Percentiles rank a stretch among this genome's conserved stretches.
These are phyloP conservation scores for Lachnellula occidentalis DNA, from an alignment of 2,329 filamentous ascomycete species.

Conservation along the genomic window DNA sequence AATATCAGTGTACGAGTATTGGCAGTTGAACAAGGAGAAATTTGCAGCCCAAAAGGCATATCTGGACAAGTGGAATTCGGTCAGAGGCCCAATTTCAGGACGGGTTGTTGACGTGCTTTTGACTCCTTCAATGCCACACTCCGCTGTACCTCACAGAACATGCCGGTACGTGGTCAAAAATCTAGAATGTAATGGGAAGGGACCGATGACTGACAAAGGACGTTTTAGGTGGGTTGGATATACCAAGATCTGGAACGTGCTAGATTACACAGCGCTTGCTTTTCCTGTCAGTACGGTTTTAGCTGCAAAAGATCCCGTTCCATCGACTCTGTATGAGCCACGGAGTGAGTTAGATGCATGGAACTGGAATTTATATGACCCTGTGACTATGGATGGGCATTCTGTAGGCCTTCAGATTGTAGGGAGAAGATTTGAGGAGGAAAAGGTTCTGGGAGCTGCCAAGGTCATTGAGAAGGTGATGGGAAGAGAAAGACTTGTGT, in stretches of 20 bases:
- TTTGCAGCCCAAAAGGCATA: slow-evolving; percentile 27
- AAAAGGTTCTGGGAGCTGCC: slow-evolving; percentile 42
- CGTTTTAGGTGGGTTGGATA: slow-evolving; percentile 43
- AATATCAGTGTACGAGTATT: slow-evolving; percentile 10
- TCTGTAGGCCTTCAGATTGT: slow-evolving; percentile 48
- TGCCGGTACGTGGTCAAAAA: slow-evolving; percentile 1
- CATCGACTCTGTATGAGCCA: slow-evolving; percentile 36
- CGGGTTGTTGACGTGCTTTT: slow-evolving; percentile 27
- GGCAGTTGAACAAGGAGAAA: slow-evolving; percentile 13
- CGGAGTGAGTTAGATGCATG: slow-evolving; percentile 48
- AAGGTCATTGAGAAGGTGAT: slow-evolving; percentile 18
- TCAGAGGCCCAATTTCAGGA: slow-evolving; percentile 18
- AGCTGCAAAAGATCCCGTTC: slow-evolving; percentile 32
- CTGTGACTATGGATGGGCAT: slow-evolving; percentile 34
- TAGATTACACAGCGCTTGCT: slow-evolving; percentile 53
- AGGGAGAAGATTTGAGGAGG: slow-evolving; percentile 46
- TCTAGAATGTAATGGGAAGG: neutral
- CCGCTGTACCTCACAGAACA: slow-evolving; percentile 41
- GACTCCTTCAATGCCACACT: slow-evolving; percentile 49
- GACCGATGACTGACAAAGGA: neutral
- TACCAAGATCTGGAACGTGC: slow-evolving; percentile 56
- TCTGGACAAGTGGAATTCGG: slow-evolving; percentile 28
- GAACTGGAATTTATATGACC: slow-evolving; percentile 45
- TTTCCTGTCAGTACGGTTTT: slow-evolving; percentile 46
- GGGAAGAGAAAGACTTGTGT: neutral